A percentile compares a stretch with the other conserved stretches of the same genome.
Evolutionary conservation across 2,329 filamentous ascomycete genomes (phyloP).

Genomic region (Scortechinia acanthostroma): DNA sequence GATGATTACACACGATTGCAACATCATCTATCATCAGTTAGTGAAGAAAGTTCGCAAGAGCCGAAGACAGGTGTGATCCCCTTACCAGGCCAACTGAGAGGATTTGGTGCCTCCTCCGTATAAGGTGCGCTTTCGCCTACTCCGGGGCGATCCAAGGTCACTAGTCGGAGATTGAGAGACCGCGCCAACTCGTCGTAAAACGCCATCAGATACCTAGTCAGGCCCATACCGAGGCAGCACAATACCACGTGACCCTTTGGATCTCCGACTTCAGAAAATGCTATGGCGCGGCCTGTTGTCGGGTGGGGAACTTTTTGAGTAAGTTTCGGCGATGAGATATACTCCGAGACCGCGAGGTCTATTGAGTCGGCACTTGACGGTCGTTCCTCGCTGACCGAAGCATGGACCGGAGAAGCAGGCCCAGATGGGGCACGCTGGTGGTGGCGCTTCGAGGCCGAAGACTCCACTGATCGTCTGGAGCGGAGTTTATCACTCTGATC

Average conservation of each 20-base stretch:
- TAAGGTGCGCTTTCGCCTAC: slow-evolving; percentile 53
- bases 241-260: slow-evolving; percentile 57
- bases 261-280: slow-evolving; percentile 61
- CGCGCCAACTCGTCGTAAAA: slow-evolving; percentile 61
- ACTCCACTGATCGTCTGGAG: slow-evolving; percentile 5
- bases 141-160: slow-evolving; percentile 58
- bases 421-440: slow-evolving; percentile 16
- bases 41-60: slow-evolving; percentile 2
- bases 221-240: slow-evolving; percentile 60
- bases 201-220: slow-evolving; percentile 58
- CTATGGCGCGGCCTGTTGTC: slow-evolving; percentile 49
- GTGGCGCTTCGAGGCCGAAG: slow-evolving; percentile 18
- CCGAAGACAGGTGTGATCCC: too few species aligned
- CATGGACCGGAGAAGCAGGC: slow-evolving; percentile 17
- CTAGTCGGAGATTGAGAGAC: slow-evolving; percentile 50
- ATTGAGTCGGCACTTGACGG: slow-evolving; percentile 47
- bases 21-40: slow-evolving; percentile 60
- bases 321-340: slow-evolving; percentile 43
- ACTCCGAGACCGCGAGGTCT: slow-evolving; percentile 48
- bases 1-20: slow-evolving; percentile 81
- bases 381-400: slow-evolving; percentile 29
- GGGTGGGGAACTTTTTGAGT: slow-evolving; percentile 54
- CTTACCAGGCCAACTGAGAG: slow-evolving; percentile 55
- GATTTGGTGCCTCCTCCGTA: slow-evolving; percentile 40
- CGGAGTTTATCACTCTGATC: not conserved